Percentiles rank a stretch among this genome's conserved stretches.
These are phyloP conservation scores for Apiospora aurea DNA, from an alignment of 2,329 filamentous ascomycete genomes.

Conservation along the genomic window DNA sequence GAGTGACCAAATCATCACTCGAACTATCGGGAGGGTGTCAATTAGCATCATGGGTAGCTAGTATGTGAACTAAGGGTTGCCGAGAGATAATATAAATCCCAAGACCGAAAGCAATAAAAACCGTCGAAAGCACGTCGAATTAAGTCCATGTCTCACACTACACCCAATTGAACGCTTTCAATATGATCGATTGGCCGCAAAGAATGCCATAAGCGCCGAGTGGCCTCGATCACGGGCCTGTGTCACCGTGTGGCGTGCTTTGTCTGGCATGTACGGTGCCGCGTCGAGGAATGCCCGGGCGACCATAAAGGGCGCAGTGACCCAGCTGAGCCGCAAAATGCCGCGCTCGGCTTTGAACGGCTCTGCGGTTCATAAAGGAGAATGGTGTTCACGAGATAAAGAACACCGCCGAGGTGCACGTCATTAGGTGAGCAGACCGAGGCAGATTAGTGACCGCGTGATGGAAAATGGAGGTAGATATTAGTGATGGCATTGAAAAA, in stretches of 20 bases:
- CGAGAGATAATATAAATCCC: too few relatives aligned
- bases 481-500: background rate
- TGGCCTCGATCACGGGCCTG: conserved; percentile 18
- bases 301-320: background rate
- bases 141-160: background rate
- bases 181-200: background rate
- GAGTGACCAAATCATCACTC: too few relatives aligned
- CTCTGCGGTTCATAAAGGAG: background rate
- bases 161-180: background rate
- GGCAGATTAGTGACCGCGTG: background rate
- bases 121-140: background rate
- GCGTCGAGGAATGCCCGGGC: background rate
- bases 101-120: background rate
- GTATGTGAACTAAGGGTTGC: too few relatives aligned
- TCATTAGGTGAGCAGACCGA: background rate
- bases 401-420: background rate
- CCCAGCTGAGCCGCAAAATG: background rate
- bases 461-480: background rate
- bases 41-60: too few relatives aligned
- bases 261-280: conserved; percentile 9
- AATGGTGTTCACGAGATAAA: background rate
- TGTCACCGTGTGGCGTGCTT: conserved; percentile 15
- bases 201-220: conserved; percentile 7
- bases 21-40: too few relatives aligned
- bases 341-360: background rate